Conservation (phyloP, 2,329 filamentous ascomycete species). For the Clonostachys solani region DNA sequence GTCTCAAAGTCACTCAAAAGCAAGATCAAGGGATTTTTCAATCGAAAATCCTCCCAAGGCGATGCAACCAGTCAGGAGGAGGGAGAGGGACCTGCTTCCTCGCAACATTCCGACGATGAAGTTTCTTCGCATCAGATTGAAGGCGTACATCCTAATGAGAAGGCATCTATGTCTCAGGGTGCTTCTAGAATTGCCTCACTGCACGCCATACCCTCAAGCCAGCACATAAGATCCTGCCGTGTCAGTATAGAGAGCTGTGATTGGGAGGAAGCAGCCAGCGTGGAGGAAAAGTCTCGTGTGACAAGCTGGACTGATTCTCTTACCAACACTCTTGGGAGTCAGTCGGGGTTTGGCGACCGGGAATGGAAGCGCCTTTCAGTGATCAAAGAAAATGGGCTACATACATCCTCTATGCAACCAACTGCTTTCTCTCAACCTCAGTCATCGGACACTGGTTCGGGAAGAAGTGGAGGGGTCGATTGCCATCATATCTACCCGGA, state of each 20-base stretch:
- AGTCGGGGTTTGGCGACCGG: conserved; percentile 33
- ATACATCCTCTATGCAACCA: conserved; percentile 28
- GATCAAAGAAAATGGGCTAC: conserved; percentile 52
- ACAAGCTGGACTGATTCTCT: conserved; percentile 71
- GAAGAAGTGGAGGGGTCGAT: conserved; percentile 34
- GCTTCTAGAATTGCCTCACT: conserved; percentile 44
- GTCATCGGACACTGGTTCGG: conserved; percentile 14
- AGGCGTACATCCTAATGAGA: conserved; percentile 19
- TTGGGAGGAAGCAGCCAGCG: conserved; percentile 29
- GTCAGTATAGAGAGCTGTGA: conserved; percentile 49
- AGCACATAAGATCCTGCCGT: conserved; percentile 44
- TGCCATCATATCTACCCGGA: conserved; percentile 60
- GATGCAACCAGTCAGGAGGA: too few relatives aligned
- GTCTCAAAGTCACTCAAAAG: conserved; percentile 58
- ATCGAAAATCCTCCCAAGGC: conserved; percentile 4
- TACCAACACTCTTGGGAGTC: conserved; percentile 45
- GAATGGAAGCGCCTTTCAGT: conserved; percentile 57
- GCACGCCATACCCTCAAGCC: conserved; percentile 37
- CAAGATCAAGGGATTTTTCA: conserved; percentile 46
- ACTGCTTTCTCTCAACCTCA: neutral
- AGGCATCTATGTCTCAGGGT: conserved; percentile 41
- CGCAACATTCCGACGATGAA: neutral
- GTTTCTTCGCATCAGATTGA: neutral
- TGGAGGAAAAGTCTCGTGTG: conserved; percentile 57
- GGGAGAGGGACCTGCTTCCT: too few relatives aligned